phyloP scores from a whole-genome alignment of 768 basidiomycete genomes.

The Auriscalpium orientale region DNA sequence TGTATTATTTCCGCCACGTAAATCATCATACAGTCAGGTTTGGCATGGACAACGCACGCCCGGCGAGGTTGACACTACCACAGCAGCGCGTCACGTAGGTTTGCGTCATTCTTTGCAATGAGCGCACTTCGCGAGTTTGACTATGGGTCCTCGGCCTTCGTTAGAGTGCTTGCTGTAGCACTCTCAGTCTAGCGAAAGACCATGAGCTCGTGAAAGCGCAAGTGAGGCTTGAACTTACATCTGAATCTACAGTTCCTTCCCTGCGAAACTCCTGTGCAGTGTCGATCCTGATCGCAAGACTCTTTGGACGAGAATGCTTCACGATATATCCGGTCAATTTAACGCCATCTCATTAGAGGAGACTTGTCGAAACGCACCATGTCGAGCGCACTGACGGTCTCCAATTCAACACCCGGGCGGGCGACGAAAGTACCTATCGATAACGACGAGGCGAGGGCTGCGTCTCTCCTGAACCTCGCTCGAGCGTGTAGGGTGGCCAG shows the following conservation, averaged over 20 bases:
- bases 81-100: no score
- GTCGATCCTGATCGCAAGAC: slow-evolving; percentile 58
- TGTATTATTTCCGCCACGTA: no score
- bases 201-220: no score
- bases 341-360: not conserved
- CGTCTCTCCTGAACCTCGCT: slow-evolving; percentile 3
- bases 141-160: no score
- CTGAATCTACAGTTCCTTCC: slow-evolving; percentile 19
- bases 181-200: no score
- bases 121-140: no score
- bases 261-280: slow-evolving; percentile 45
- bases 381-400: not conserved
- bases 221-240: no score
- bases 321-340: not conserved
- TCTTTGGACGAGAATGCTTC: not conserved
- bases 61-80: no score
- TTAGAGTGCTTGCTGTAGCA: no score
- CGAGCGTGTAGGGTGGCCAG: slow-evolving; percentile 46
- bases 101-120: no score
- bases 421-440: not conserved
- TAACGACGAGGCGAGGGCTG: not conserved
- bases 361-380: not conserved
- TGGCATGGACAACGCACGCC: no score
- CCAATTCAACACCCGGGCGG: not conserved
- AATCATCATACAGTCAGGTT: no score